These are phyloP conservation scores for Gymnopus androsaceus DNA, from an alignment of 1,284 basidiomycete species.

Conservation along the genomic window DNA sequence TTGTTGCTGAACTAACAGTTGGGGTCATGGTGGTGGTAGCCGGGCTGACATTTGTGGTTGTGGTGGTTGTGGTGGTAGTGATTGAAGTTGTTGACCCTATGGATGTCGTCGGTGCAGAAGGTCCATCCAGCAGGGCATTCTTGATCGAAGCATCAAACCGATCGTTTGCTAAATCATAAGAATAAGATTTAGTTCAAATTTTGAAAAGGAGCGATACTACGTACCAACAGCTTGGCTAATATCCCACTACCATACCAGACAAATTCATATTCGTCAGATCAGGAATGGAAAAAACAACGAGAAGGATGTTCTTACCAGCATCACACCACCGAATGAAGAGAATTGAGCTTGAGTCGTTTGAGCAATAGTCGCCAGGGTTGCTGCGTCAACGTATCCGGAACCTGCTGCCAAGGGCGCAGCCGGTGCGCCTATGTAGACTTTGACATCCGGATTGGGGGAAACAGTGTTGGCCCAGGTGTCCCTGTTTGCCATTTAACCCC, in stretches of 20 bases:
- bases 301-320: conserved; percentile 40
- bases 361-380: conserved; percentile 47
- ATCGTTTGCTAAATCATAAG: conserved; percentile 43
- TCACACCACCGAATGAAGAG: conserved; percentile 68
- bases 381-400: conserved; percentile 52
- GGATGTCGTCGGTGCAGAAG: conserved; percentile 24
- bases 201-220: conserved; percentile 14
- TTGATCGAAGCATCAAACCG: conserved; percentile 57
- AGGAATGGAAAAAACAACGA: not conserved
- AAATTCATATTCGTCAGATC: not conserved
- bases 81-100: conserved; percentile 25
- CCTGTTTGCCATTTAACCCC: conserved; percentile 37
- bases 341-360: conserved; percentile 46
- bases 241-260: conserved; percentile 32
- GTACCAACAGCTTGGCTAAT: conserved; percentile 32
- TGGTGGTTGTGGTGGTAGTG: conserved; percentile 29
- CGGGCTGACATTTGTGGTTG: too few relatives aligned
- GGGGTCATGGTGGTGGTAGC: too few relatives aligned
- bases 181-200: conserved; percentile 24
- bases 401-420: conserved; percentile 49
- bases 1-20: too few relatives aligned
- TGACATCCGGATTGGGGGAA: conserved; percentile 60
- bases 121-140: conserved; percentile 41
- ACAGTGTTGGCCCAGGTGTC: conserved; percentile 62
- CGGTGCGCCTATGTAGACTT: conserved; percentile 65